These are phyloP conservation scores for Datisca glomerata DNA, from an alignment of 306 rosid genomes.

Conservation along the genomic window DNA sequence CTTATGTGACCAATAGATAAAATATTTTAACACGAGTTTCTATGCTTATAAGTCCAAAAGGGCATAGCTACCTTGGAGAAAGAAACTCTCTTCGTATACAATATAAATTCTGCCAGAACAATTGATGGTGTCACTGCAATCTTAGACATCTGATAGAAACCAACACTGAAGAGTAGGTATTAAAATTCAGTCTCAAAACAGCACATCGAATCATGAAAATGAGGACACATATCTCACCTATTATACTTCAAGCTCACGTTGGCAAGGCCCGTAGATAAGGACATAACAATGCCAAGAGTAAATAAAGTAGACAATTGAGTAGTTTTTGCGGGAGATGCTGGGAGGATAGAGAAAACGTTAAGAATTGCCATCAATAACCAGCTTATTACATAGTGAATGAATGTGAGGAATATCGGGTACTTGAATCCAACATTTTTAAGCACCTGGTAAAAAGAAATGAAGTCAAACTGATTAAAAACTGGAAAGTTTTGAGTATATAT, in stretches of 20 bases:
- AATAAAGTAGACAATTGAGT: conserved; percentile 42
- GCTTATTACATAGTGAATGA: conserved; percentile 70
- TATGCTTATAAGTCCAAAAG: neutral
- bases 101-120: conserved; percentile 61
- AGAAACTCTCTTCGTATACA: conserved; percentile 57
- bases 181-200: conserved; percentile 12
- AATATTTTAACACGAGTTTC: too few species aligned
- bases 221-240: conserved; percentile 32
- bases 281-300: conserved; percentile 76
- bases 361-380: conserved; percentile 77
- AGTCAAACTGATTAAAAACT: conserved; percentile 12
- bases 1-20: too few species aligned
- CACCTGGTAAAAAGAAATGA: conserved; percentile 34
- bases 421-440: conserved; percentile 65
- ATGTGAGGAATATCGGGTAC: conserved; percentile 63
- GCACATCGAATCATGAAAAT: conserved; percentile 6
- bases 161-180: conserved; percentile 52
- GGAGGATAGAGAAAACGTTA: conserved; percentile 49
- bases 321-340: conserved; percentile 58
- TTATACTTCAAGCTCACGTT: conserved; percentile 86
- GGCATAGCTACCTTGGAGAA: conserved; percentile 34
- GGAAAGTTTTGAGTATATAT: conserved; percentile 9
- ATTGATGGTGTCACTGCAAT: conserved; percentile 79
- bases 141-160: conserved; percentile 93
- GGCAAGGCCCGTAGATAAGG: conserved; percentile 79